Evolutionary conservation across 179 eudicot species (phyloP).

Genomic region (Camellia oleifera): DNA sequence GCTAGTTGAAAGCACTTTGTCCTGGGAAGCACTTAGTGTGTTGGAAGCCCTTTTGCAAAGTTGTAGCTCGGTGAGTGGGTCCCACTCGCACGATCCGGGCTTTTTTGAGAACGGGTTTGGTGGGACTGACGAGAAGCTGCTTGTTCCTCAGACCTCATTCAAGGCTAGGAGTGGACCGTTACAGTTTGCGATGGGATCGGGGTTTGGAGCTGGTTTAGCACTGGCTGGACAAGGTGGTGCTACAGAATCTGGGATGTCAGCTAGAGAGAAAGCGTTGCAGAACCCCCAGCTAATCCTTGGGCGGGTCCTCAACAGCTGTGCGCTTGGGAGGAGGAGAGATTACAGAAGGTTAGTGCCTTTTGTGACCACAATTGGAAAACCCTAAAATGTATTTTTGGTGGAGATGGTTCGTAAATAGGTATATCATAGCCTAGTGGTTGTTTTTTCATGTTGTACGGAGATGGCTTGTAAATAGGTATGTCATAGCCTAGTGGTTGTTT

Average conservation of each 20-base stretch:
- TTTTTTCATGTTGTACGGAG: background rate
- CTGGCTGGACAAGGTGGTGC: constrained; percentile 32
- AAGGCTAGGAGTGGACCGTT: constrained; percentile 95
- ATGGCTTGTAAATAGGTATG: background rate
- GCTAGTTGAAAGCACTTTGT: constrained; percentile 92
- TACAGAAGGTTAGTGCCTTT: constrained; percentile 89
- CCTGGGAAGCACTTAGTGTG: constrained; percentile 95
- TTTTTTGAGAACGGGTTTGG: constrained; percentile 59
- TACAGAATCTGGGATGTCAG: constrained; percentile 59
- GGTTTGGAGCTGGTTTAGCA: constrained; percentile 45
- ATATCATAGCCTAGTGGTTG: background rate
- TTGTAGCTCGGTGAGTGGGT: constrained; percentile 75
- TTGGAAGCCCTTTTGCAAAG: constrained; percentile 96
- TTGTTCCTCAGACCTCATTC: constrained; percentile 77
- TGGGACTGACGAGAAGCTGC: constrained; percentile 72
- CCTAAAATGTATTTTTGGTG: background rate
- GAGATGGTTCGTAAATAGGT: background rate
- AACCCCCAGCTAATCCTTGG: constrained; percentile 86
- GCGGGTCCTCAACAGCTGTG: constrained; percentile 80
- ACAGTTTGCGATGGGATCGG: constrained; percentile 58
- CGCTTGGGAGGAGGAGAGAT: constrained; percentile 87
- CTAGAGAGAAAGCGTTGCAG: constrained; percentile 81
- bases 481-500: constrained; percentile 1
- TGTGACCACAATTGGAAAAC: constrained; percentile 58
- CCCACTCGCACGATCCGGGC: constrained; percentile 58